Evolutionary conservation across 176 grass and related monocot species (phyloP).

Genomic region (Miscanthus lutarioriparius): DNA sequence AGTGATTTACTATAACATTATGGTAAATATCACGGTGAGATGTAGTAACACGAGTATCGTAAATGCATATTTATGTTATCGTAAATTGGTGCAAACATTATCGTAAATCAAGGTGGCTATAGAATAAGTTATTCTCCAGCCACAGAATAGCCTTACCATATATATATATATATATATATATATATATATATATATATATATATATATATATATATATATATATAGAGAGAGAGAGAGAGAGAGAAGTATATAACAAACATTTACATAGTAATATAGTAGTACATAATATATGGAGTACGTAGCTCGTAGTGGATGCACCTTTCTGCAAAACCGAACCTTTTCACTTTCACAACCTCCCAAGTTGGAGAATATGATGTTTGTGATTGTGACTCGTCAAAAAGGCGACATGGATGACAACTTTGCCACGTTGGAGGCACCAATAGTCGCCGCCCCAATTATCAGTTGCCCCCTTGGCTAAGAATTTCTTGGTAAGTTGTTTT

Average conservation of each 20-base stretch:
- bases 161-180: no score
- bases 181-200: no score
- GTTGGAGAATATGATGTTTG: slow-evolving; percentile 9
- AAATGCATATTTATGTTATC: no score
- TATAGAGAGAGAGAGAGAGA: no score
- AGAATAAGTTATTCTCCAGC: no score
- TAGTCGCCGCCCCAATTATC: slow-evolving; percentile 25
- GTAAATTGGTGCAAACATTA: no score
- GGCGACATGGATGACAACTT: slow-evolving; percentile 21
- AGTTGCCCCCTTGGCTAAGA: neutral
- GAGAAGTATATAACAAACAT: neutral
- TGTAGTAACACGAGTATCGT: no score
- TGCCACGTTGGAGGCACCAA: slow-evolving; percentile 41
- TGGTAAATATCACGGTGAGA: no score
- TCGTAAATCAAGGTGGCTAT: no score
- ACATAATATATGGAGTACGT: neutral
- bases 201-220: no score
- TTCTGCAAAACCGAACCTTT: slow-evolving; percentile 31
- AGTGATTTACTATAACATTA: no score
- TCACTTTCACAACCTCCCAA: slow-evolving; percentile 31
- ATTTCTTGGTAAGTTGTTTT: neutral
- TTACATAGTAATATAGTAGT: neutral
- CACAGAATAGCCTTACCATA: no score
- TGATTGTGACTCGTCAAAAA: slow-evolving; percentile 24
- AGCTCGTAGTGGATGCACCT: slow-evolving; percentile 26